Evolutionary conservation across 1,284 basidiomycete genomes (phyloP).

Genomic region (Ganoderma resinaceum): DNA sequence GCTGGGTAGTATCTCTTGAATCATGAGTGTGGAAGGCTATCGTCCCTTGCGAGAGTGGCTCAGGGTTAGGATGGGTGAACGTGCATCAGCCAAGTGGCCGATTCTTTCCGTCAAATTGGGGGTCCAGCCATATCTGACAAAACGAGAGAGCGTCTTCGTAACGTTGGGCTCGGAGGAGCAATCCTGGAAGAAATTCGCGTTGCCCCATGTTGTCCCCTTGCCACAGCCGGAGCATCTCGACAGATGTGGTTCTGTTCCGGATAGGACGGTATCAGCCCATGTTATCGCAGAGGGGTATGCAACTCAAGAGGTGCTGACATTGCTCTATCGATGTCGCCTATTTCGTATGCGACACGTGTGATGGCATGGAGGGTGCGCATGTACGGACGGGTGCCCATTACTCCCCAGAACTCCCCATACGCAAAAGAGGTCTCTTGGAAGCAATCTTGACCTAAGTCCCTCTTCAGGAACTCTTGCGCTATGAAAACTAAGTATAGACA

Average conservation of each 20-base stretch:
- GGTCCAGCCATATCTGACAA: conserved; percentile 32
- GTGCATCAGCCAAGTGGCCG: conserved; percentile 34
- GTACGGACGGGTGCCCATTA: conserved; percentile 46
- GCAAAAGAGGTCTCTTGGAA: conserved; percentile 42
- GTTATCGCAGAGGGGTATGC: background rate
- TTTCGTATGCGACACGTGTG: conserved; percentile 40
- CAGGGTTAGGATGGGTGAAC: conserved; percentile 29
- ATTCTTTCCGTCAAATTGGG: conserved; percentile 14
- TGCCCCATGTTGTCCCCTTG: conserved; percentile 40
- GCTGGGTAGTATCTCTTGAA: conserved; percentile 20
- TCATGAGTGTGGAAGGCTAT: conserved; percentile 1
- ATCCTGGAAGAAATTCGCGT: conserved; percentile 35
- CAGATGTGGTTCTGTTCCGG: conserved; percentile 38
- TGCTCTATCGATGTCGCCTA: conserved; percentile 37
- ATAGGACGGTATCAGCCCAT: background rate
- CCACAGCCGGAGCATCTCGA: conserved; percentile 44
- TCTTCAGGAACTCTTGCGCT: conserved; percentile 30
- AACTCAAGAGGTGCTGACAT: conserved; percentile 36
- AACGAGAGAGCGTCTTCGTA: conserved; percentile 39
- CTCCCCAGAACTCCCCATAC: conserved; percentile 44
- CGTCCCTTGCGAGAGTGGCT: conserved; percentile 18
- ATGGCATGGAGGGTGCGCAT: conserved; percentile 47
- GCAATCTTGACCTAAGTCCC: conserved; percentile 38
- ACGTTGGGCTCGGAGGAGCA: conserved; percentile 34
- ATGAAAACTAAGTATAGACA: background rate